phyloP scores from a whole-genome alignment of 495 filamentous ascomycete genomes.

The Xylaria longipes region DNA sequence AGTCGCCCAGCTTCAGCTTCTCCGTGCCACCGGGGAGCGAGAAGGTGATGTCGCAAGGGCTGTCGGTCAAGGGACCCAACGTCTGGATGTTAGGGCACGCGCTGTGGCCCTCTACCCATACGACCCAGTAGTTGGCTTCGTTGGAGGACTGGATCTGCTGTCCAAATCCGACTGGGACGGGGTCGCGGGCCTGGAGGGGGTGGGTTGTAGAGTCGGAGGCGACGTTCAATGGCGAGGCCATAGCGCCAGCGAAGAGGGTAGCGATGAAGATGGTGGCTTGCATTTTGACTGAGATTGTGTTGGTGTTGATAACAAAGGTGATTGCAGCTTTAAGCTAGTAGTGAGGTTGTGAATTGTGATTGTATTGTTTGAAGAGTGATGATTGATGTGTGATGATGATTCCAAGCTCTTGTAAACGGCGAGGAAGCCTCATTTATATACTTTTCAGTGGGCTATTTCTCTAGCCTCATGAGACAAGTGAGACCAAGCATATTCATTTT shows the following conservation, averaged over 20 bases:
- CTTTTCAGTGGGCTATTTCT: background rate
- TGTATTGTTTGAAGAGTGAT: background rate
- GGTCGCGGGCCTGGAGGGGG: background rate
- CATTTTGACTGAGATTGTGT: background rate
- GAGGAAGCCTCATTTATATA: background rate
- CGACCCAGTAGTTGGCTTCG: constrained; percentile 1
- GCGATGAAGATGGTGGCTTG: background rate
- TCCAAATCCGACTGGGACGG: background rate
- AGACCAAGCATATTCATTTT: background rate
- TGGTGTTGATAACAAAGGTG: background rate
- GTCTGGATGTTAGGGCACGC: background rate
- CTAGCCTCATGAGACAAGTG: background rate
- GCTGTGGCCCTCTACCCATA: background rate
- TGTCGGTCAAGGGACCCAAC: background rate
- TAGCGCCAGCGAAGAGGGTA: background rate
- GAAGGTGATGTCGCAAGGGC: background rate
- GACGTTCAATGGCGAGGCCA: background rate
- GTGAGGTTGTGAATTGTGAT: background rate
- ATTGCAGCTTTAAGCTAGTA: background rate
- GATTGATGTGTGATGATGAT: background rate
- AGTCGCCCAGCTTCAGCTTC: background rate
- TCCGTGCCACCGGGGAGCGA: background rate
- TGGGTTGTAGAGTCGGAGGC: background rate
- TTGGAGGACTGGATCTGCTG: background rate
- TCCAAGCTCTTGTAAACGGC: background rate